Evolutionary conservation across 1,284 basidiomycete genomes (phyloP).

Genomic region (Tylopilus sp.): DNA sequence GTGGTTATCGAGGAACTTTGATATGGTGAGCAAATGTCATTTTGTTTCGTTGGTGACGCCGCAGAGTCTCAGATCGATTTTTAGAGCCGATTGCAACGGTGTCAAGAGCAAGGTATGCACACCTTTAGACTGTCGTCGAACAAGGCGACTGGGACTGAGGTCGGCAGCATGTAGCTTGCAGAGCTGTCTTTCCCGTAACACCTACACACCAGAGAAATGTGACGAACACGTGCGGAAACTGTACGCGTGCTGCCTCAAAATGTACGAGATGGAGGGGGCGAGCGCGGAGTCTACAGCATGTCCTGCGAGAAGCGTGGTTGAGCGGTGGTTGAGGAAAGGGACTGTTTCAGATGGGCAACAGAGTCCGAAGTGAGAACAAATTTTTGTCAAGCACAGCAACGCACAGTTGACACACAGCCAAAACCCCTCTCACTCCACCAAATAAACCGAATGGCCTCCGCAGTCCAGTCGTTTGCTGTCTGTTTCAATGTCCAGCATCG

Average conservation of each 20-base stretch:
- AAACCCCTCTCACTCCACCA: conserved; percentile 3
- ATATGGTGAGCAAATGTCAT: neutral
- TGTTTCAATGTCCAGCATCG: neutral
- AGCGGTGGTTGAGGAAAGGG: conserved; percentile 65
- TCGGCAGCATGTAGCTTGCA: conserved; percentile 70
- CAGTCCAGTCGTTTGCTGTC: neutral
- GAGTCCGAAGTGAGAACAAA: conserved; percentile 24
- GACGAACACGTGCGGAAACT: conserved; percentile 56
- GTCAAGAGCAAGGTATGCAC: conserved; percentile 46
- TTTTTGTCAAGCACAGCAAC: conserved; percentile 9
- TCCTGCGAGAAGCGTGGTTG: conserved; percentile 64
- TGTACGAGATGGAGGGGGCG: conserved; percentile 60
- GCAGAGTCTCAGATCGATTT: neutral
- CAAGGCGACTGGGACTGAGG: neutral
- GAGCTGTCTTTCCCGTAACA: conserved; percentile 70
- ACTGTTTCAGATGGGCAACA: conserved; percentile 7
- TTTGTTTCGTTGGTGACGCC: neutral
- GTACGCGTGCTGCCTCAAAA: conserved; percentile 44
- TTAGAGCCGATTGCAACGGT: conserved; percentile 14
- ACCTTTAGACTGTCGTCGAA: neutral
- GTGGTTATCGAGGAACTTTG: neutral
- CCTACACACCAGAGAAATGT: conserved; percentile 73
- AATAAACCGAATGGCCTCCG: conserved; percentile 8
- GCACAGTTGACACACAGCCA: conserved; percentile 26
- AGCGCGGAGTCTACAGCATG: conserved; percentile 67